phyloP scores from a whole-genome alignment of 176 grass and related monocot genomes.

The Oryza nivara region DNA sequence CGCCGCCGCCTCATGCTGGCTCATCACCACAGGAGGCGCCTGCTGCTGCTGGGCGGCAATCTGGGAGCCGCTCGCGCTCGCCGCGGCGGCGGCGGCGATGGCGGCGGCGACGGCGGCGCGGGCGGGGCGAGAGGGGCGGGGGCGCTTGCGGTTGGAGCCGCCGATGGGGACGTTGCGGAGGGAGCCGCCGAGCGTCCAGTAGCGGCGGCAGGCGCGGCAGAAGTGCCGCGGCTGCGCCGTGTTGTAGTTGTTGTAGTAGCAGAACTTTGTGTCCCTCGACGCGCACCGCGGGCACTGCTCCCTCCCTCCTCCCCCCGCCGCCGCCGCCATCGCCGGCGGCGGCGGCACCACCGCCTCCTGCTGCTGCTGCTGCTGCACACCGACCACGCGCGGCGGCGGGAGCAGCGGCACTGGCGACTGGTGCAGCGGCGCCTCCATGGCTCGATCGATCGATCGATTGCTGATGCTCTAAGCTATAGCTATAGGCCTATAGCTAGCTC shows the following conservation, averaged over 20 bases:
- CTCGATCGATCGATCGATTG: background rate
- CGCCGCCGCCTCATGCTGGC: too few species aligned
- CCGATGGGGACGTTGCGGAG: conserved; percentile 71
- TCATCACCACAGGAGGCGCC: too few species aligned
- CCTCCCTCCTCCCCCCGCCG: background rate
- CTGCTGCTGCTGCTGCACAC: background rate
- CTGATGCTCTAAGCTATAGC: too few species aligned
- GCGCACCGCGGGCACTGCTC: conserved; percentile 73
- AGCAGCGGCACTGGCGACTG: background rate
- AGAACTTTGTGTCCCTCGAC: conserved; percentile 89
- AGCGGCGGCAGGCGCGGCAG: conserved; percentile 88
- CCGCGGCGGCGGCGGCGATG: too few species aligned
- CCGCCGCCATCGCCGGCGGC: background rate
- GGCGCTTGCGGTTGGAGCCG: background rate
- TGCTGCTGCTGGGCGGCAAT: too few species aligned
- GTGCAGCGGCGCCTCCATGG: background rate
- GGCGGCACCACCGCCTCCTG: background rate
- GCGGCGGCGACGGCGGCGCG: too few species aligned
- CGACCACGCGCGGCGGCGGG: background rate
- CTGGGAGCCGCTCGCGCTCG: too few species aligned
- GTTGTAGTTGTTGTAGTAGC: conserved; percentile 97
- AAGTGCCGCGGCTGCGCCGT: conserved; percentile 83
- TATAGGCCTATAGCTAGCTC: too few species aligned
- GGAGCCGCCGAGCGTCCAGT: conserved; percentile 89
- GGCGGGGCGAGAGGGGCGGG: too few species aligned